Evolutionary conservation across 345 rosid genomes (phyloP).

Genomic region (Cardamine chenopodiifolia): DNA sequence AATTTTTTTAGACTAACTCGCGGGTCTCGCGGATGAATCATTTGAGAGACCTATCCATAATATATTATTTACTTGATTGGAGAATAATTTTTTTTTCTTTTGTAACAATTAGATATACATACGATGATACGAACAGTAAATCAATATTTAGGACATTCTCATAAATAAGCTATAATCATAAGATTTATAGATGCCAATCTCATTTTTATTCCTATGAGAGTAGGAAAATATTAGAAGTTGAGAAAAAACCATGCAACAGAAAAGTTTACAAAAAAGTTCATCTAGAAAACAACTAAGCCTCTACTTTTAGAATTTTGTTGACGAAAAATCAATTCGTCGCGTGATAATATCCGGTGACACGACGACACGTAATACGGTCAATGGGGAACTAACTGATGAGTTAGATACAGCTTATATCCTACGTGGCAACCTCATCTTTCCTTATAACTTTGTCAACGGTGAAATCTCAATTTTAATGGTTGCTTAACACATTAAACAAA

Average conservation of each 20-base stretch:
- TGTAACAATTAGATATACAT: too few relatives aligned
- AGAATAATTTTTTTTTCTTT: too few relatives aligned
- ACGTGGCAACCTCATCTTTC: conserved; percentile 35
- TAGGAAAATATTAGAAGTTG: background rate
- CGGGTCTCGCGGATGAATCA: too few relatives aligned
- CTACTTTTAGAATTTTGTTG: background rate
- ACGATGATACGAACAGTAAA: too few relatives aligned
- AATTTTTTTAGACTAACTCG: too few relatives aligned
- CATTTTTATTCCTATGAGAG: background rate
- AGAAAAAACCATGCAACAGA: background rate
- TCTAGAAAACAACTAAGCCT: background rate
- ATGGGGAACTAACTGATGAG: background rate
- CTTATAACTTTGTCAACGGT: conserved; percentile 5
- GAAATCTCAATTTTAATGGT: background rate
- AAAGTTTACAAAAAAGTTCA: background rate
- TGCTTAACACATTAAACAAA: too few relatives aligned
- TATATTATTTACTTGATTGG: background rate
- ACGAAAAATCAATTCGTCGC: background rate
- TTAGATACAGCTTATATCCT: conserved; percentile 20
- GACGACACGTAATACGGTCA: conserved; percentile 41
- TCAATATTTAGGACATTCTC: background rate
- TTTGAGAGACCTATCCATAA: too few relatives aligned
- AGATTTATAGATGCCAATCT: background rate
- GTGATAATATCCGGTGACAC: conserved; percentile 22
- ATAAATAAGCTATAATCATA: background rate